These are phyloP conservation scores for Balamuthia mandrillaris DNA, from an alignment of 208 protist species.

Conservation along the genomic window DNA sequence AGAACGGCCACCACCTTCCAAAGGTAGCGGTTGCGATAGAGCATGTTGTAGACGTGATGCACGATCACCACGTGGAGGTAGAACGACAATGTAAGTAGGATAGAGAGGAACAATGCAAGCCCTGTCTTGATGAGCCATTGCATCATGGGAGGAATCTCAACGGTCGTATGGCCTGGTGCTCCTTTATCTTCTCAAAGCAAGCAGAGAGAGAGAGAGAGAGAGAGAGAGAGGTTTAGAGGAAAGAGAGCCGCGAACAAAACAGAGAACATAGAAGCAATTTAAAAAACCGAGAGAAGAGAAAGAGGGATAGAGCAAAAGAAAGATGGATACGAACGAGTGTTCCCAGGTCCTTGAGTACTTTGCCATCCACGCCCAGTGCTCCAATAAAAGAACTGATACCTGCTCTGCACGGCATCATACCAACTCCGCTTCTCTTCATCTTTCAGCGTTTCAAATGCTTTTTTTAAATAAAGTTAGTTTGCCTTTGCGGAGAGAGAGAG, in stretches of 20 bases:
- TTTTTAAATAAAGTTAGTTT: too few species aligned
- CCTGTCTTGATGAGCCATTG: not conserved
- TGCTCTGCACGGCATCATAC: constrained; percentile 25
- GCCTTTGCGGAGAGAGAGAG: too few species aligned
- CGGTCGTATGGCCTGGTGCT: not conserved
- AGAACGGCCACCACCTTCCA: constrained; percentile 12
- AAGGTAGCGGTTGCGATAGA: not conserved
- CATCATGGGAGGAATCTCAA: not conserved
- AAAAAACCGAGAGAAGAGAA: too few species aligned
- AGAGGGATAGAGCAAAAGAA: too few species aligned
- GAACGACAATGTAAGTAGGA: not conserved
- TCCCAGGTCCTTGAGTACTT: too few species aligned
- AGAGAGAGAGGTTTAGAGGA: not conserved
- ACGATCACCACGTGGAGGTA: constrained; percentile 22
- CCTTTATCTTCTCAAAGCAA: too few species aligned
- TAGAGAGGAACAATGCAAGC: not conserved
- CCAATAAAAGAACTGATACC: too few species aligned
- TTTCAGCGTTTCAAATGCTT: constrained; percentile 24
- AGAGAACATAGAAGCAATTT: too few species aligned
- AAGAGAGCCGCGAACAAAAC: not conserved
- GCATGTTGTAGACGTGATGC: not conserved
- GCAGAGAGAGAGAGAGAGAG: too few species aligned
- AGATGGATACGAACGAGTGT: too few species aligned
- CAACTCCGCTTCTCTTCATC: constrained; percentile 27
- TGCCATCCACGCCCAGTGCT: too few species aligned